Evolutionary conservation across 345 rosid species (phyloP), one percentile per base, ranked within the genome.

Genomic region (Camelina hispida): DNA sequence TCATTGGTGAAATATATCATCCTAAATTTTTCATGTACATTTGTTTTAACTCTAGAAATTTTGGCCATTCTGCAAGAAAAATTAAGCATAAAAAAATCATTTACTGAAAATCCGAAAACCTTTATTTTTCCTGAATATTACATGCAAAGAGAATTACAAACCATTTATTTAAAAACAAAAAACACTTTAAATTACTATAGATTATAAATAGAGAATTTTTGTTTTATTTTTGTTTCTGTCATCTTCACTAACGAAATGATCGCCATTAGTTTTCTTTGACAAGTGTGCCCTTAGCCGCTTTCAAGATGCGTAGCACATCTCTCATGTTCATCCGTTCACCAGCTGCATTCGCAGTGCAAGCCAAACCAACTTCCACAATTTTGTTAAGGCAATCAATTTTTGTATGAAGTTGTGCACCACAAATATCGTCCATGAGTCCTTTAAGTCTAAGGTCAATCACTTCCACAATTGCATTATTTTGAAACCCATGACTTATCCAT

Each of bases 281-380:
- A 63, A 63, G 70, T 34, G 4, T 30, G 17, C 3, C 18, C 40
- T 65, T 73, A 28, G 78, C 64, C 38, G 18, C 48, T 80, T 71
- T 71, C 22, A 86, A 78, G n/a, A 59, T 76, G 37, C 50, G 63
- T 67, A 81, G 70, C 63, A 84, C 84, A 34, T 78, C 82, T 54
- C 86, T 80, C 62, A 83, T 76, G 73, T 69, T 72, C 28, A 80
- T 69, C 34, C 90, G 66, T 2, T 54, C 75, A 53, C 67, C 78
- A 46, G 88, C 83, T 68, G 84, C 76, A 35, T 64, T 60, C 0
- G 51, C 42, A 5, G 80, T 71, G 61, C 88, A 84, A 52, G 81
- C 62, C 35, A 86, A 78, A 15, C 88, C 88, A 50, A 80, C 78
- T 16, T 79, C 88, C 15, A 83, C 22, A 22, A 80, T 38, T 34